These are phyloP conservation scores for Wickerhamomyces bovis DNA, from an alignment of 805 yeast genomes.

Conservation along the genomic window DNA sequence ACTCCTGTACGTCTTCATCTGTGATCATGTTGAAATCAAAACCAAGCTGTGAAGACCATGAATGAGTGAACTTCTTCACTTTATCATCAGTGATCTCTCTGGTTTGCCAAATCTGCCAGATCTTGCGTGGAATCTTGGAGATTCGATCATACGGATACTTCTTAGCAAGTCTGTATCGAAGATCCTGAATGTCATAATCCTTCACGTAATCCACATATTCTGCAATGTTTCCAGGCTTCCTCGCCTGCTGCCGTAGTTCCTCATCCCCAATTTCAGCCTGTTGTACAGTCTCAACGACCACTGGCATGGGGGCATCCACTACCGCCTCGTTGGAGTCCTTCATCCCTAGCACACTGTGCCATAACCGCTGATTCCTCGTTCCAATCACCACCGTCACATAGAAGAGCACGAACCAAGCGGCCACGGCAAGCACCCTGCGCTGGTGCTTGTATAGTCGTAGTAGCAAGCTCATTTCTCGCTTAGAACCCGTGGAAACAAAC, in stretches of 20 bases:
- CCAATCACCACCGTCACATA: neutral
- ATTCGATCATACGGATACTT: conserved; percentile 14
- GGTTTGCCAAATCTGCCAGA: conserved; percentile 47
- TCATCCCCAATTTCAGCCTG: neutral
- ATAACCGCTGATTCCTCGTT: neutral
- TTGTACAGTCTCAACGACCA: neutral
- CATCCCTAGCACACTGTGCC: neutral
- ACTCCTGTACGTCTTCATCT: conserved; percentile 36
- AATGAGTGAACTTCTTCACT: conserved; percentile 9
- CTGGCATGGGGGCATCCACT: neutral
- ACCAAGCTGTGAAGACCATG: conserved; percentile 16
- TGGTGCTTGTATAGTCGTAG: neutral
- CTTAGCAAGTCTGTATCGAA: conserved; percentile 10
- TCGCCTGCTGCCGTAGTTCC: neutral
- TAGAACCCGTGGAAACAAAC: too few species aligned
- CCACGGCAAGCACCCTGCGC: neutral
- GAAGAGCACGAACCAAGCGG: neutral
- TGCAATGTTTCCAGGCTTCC: neutral
- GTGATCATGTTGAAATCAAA: conserved; percentile 21
- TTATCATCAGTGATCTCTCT: conserved; percentile 26
- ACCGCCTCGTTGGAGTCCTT: neutral
- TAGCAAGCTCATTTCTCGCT: neutral
- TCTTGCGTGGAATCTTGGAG: conserved; percentile 32
- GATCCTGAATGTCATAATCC: conserved; percentile 12
- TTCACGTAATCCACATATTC: conserved; percentile 9